These are phyloP conservation scores for Solanum piurae DNA, from an alignment of 257 asterid species.

Conservation along the genomic window DNA sequence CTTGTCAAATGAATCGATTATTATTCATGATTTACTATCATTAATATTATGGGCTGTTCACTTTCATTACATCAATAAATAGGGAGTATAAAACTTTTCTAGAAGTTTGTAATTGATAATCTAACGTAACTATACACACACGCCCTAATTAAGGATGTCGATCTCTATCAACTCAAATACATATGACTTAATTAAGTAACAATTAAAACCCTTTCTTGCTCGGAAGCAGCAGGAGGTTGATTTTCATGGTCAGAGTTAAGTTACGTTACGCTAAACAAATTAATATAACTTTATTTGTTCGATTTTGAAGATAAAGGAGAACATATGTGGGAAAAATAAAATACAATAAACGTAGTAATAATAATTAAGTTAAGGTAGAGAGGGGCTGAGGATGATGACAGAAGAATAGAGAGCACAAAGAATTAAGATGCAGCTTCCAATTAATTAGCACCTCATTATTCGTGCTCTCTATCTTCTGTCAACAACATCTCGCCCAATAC, in stretches of 20 bases:
- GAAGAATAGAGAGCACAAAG: constrained; percentile 79
- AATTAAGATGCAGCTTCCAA: constrained; percentile 26
- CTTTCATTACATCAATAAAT: too few species aligned
- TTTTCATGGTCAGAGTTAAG: neutral
- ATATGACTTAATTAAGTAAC: too few species aligned
- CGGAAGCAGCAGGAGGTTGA: neutral
- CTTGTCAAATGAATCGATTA: too few species aligned
- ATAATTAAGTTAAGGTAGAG: neutral
- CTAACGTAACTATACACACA: neutral
- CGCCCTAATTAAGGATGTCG: neutral
- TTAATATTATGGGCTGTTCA: too few species aligned
- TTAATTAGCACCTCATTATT: constrained; percentile 16
- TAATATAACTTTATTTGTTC: neutral
- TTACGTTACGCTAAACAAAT: neutral
- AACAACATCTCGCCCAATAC: constrained; percentile 23
- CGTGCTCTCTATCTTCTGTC: constrained; percentile 47
- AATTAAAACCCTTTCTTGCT: neutral
- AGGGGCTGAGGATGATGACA: constrained; percentile 48
- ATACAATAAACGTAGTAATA: neutral
- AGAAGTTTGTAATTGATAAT: neutral
- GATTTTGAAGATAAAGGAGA: neutral
- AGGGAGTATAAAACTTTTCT: neutral
- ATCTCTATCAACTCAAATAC: neutral
- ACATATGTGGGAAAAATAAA: neutral
- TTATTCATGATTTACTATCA: neutral